Conservation (phyloP, 192 early-diverging fungal genomes). For the Umbelopsis isabellina region DNA sequence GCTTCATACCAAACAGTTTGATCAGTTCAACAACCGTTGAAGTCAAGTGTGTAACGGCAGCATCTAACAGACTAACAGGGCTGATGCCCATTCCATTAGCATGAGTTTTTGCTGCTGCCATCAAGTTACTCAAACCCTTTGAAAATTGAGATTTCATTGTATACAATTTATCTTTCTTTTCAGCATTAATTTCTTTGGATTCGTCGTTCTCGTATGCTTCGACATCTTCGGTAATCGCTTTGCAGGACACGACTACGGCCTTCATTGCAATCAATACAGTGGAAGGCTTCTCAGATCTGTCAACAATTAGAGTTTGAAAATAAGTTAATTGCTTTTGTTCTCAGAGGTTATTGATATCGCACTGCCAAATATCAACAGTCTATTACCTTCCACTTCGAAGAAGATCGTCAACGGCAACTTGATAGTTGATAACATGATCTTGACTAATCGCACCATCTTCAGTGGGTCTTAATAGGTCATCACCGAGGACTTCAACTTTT, state of each 20-base stretch:
- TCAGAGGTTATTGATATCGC: too few relatives aligned
- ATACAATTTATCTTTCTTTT: constrained; percentile 54
- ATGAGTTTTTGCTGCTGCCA: constrained; percentile 77
- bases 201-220: constrained; percentile 64
- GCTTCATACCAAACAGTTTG: constrained; percentile 43
- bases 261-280: constrained; percentile 84
- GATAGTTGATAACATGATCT: constrained; percentile 71
- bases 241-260: constrained; percentile 80
- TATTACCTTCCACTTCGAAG: constrained; percentile 70
- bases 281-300: constrained; percentile 68
- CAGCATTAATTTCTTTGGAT: constrained; percentile 47
- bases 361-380: too few relatives aligned
- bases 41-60: constrained; percentile 78
- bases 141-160: constrained; percentile 67
- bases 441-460: constrained; percentile 73
- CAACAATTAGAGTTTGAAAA: neutral
- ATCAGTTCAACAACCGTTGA: constrained; percentile 82
- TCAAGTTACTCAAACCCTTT: constrained; percentile 65
- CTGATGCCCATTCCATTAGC: constrained; percentile 68
- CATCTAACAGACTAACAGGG: constrained; percentile 77
- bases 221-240: constrained; percentile 82
- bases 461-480: constrained; percentile 35
- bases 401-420: constrained; percentile 82
- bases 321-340: too few relatives aligned
- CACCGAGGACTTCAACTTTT: constrained; percentile 39